phyloP scores from a whole-genome alignment of 2,329 filamentous ascomycete genomes.

The Colletotrichum sp. region DNA sequence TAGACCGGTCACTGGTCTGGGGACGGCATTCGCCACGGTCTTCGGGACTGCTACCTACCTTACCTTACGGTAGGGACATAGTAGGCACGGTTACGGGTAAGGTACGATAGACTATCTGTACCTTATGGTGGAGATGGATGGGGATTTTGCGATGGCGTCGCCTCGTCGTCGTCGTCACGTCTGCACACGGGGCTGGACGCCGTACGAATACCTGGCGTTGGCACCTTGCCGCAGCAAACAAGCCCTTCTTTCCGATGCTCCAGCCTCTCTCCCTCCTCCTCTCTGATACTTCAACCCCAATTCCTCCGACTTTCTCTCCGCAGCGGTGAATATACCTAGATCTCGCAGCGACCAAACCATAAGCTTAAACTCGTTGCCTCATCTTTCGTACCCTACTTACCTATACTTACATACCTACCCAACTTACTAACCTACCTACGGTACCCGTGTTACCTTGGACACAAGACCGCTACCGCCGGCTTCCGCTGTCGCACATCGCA shows the following conservation, averaged over 20 bases:
- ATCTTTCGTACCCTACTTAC: not conserved
- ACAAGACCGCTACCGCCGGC: not conserved
- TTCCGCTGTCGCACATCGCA: not conserved
- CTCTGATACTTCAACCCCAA: not conserved
- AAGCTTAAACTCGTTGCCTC: not conserved
- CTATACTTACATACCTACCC: not conserved
- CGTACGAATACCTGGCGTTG: not conserved
- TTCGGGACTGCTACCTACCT: not conserved
- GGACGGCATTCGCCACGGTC: not conserved
- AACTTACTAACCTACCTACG: not conserved
- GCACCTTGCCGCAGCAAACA: not conserved
- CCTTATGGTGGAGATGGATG: not conserved
- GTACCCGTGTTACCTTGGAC: not conserved
- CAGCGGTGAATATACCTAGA: not conserved
- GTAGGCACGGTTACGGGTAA: not conserved
- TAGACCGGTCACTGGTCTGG: not conserved
- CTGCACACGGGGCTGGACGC: not conserved
- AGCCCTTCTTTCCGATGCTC: not conserved
- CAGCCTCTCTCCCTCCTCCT: not conserved
- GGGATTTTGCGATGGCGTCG: not conserved
- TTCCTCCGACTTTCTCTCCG: not conserved
- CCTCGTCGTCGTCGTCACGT: slow-evolving; percentile 10
- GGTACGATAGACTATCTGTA: not conserved
- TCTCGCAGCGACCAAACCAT: not conserved
- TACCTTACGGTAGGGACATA: not conserved